Evolutionary conservation across 2,329 filamentous ascomycete genomes (phyloP), one percentile per base, ranked within the genome.

Genomic region (Dactylonectria estremocensis): DNA sequence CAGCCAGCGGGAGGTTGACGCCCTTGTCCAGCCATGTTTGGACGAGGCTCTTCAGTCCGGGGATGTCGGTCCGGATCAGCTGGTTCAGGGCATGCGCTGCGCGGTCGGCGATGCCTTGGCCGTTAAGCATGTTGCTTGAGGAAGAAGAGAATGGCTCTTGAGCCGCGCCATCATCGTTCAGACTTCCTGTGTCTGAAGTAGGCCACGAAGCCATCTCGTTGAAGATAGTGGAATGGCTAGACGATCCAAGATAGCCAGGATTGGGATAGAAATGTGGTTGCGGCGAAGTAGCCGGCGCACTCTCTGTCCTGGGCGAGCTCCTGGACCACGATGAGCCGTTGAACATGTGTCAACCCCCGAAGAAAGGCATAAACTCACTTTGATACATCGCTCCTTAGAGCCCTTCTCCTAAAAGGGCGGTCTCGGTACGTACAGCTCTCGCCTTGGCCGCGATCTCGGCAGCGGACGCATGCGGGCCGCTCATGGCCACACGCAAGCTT

Each of bases 401-500:
- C 55, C 11, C 57, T 50, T n/a, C 63, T 55, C 31, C 52, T 20
- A 22, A 66, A 66, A 4, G 63, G 63, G 6, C 40, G 63, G 22
- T 50, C 50, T 22, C 63, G 35, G 46, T 66, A 66, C n/a, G 37
- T 57, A 14, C 63, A 66, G 28, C 33, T 24, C 33, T 28, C 33
- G 5, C 46, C 50, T 55, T 45, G 43, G 11, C 63, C 63, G 8
- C 50, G 63, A 31, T 33, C 45, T 31, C 45, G 63, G 50, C 63
- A 66, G 28, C 63, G 57, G 40, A 31, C 33, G 45, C 63, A 66
- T 18, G 35, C 49, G 20, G 63, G 63, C 46, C 52, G 50, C 35
- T 66, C 48, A 35, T 66, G 63, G 33, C 63, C 63, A n/a, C 63
- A 66, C 11, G 63, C 63, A 6, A 66, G 63, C 35, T 66, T 66